A percentile compares a stretch with the other conserved stretches of the same genome.
Evolutionary conservation across 345 rosid species (phyloP).

Genomic region (Melaleuca alternifolia): DNA sequence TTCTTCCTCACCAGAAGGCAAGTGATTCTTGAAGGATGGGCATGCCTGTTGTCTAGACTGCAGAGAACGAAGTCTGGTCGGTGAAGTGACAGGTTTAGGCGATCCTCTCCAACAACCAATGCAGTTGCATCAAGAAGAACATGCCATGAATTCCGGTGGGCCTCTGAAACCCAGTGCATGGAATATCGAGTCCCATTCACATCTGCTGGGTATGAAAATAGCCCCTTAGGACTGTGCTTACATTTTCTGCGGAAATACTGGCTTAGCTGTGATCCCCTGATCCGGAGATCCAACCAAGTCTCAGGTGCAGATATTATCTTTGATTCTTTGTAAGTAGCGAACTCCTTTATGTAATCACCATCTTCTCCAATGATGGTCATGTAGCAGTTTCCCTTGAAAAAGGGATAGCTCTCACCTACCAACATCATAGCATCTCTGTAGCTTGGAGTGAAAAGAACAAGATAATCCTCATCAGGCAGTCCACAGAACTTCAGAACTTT

Average conservation of each 20-base stretch:
- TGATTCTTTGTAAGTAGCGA: slow-evolving; percentile 53
- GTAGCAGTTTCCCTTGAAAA: slow-evolving; percentile 57
- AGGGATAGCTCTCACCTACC: slow-evolving; percentile 69
- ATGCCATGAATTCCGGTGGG: slow-evolving; percentile 65
- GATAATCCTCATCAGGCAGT: slow-evolving; percentile 42
- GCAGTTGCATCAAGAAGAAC: slow-evolving; percentile 55
- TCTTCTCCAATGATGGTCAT: slow-evolving; percentile 37
- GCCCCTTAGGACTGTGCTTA: slow-evolving; percentile 51
- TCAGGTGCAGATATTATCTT: slow-evolving; percentile 55
- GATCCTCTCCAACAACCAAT: slow-evolving; percentile 34
- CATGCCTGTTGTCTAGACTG: slow-evolving; percentile 31
- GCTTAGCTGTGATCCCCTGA: slow-evolving; percentile 66
- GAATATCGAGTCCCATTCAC: slow-evolving; percentile 46
- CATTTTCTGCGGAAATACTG: slow-evolving; percentile 65
- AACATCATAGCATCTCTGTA: slow-evolving; percentile 61
- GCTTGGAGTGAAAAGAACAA: slow-evolving; percentile 55
- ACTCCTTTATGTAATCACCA: slow-evolving; percentile 39
- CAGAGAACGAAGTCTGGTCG: slow-evolving; percentile 57
- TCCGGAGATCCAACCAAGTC: slow-evolving; percentile 66
- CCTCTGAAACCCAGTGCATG: slow-evolving; percentile 71
- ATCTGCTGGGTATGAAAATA: slow-evolving; percentile 55
- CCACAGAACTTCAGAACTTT: slow-evolving; percentile 54
- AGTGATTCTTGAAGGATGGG: slow-evolving; percentile 39
- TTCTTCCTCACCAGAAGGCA: slow-evolving; percentile 61
- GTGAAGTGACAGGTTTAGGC: slow-evolving; percentile 47